phyloP scores from a whole-genome alignment of 73 alveolate species.

The Blepharisma japonicum region DNA sequence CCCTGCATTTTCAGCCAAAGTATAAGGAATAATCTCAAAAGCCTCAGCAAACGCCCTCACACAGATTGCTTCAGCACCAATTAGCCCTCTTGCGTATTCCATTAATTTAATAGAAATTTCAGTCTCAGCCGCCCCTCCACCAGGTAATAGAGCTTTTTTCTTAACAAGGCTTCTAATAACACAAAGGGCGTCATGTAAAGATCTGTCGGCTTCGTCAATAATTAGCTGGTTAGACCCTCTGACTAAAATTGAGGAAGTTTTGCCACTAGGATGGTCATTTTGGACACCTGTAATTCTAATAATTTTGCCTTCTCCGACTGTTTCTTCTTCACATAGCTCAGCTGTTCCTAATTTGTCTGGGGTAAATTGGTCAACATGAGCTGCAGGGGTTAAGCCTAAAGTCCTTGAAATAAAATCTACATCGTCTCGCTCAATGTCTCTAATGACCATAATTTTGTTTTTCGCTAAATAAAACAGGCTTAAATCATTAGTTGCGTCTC shows the following conservation, averaged over 20 bases:
- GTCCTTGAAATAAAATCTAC: slow-evolving; percentile 95
- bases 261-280: slow-evolving; percentile 50
- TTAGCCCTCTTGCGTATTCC: slow-evolving; percentile 65
- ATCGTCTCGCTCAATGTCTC: slow-evolving; percentile 98
- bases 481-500: slow-evolving; percentile 98
- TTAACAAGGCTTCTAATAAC: slow-evolving; percentile 98
- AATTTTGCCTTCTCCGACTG: slow-evolving; percentile 88
- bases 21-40: slow-evolving; percentile 96
- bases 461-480: slow-evolving; percentile 97
- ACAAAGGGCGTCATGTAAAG: slow-evolving; percentile 99
- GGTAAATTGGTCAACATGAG: slow-evolving; percentile 97
- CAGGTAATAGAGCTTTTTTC: slow-evolving; percentile 98
- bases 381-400: slow-evolving; percentile 71
- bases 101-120: slow-evolving; percentile 87
- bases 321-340: slow-evolving; percentile 74
- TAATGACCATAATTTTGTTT: slow-evolving; percentile 96
- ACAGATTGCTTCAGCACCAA: slow-evolving; percentile 76
- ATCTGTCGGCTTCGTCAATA: slow-evolving; percentile 96
- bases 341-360: slow-evolving; percentile 96
- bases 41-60: slow-evolving; percentile 95
- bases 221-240: slow-evolving; percentile 96
- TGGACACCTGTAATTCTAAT: slow-evolving; percentile 93
- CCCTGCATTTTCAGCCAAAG: slow-evolving; percentile 99
- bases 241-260: slow-evolving; percentile 93
- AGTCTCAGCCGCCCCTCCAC: slow-evolving; percentile 99